Conservation (phyloP, 192 early-diverging fungal genomes). For the Entomortierella lignicola region DNA sequence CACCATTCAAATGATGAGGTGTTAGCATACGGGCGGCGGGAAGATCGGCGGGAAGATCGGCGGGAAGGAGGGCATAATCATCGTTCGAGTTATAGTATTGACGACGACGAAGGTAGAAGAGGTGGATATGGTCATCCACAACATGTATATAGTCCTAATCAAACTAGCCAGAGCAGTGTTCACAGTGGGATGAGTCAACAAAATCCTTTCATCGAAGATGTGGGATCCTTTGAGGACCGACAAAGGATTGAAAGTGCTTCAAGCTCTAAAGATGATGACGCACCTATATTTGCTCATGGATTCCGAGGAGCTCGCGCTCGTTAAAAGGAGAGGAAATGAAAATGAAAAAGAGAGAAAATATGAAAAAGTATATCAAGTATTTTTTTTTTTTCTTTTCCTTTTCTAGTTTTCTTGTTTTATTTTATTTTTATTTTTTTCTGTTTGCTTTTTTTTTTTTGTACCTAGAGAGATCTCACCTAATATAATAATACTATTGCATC, state of each 20-base stretch:
- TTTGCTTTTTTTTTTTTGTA: not conserved
- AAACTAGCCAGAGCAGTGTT: not conserved
- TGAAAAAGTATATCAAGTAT: no score
- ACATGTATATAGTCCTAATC: slow-evolving; percentile 34
- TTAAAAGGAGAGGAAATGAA: no score
- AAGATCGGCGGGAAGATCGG: not conserved
- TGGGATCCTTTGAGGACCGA: slow-evolving; percentile 1
- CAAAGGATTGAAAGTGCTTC: slow-evolving; percentile 5
- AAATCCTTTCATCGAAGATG: not conserved
- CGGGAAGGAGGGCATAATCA: not conserved
- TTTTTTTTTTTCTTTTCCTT: slow-evolving; percentile 1
- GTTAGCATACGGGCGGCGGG: slow-evolving; percentile 4
- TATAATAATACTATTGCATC: no score
- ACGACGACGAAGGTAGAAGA: not conserved
- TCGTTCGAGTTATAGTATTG: slow-evolving; percentile 9
- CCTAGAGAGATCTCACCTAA: no score
- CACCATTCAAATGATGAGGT: slow-evolving; percentile 28
- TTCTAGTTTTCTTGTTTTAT: no score
- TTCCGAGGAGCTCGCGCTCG: slow-evolving; percentile 43
- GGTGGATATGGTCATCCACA: slow-evolving; percentile 7
- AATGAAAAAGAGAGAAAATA: not conserved
- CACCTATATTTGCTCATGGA: slow-evolving; percentile 36
- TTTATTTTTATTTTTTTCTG: no score
- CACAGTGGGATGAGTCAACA: not conserved
- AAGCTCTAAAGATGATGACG: slow-evolving; percentile 8